A percentile compares a stretch with the other conserved stretches of the same genome.
Conservation (phyloP, 495 filamentous ascomycete genomes). For the Daldinia grandis region DNA sequence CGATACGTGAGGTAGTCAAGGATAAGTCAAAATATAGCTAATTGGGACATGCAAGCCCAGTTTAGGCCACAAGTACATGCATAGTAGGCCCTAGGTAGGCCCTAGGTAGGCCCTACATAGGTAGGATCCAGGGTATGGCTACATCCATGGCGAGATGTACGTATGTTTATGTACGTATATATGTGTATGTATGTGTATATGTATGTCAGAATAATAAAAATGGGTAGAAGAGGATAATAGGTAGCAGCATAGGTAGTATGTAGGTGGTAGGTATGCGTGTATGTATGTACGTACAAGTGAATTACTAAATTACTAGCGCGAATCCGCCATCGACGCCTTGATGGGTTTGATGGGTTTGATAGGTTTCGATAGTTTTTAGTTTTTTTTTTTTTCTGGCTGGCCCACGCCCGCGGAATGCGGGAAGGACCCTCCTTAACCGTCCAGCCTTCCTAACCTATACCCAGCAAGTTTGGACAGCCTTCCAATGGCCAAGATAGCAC, state of each 20-base stretch:
- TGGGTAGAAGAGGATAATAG: constrained; percentile 31
- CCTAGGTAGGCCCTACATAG: not conserved
- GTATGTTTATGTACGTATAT: constrained; percentile 20
- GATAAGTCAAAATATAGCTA: not conserved
- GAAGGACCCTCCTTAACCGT: constrained; percentile 42
- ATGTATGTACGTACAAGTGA: constrained; percentile 10
- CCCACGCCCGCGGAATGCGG: constrained; percentile 43
- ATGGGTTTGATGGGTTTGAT: not conserved
- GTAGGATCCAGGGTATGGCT: not conserved
- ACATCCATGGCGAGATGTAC: constrained; percentile 6
- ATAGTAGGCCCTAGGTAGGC: not conserved
- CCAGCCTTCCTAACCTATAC: constrained; percentile 9
- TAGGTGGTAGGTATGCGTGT: too few relatives aligned
- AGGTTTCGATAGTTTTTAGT: not conserved
- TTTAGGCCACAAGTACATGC: not conserved
- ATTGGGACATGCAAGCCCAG: constrained; percentile 14
- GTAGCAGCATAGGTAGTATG: constrained; percentile 39
- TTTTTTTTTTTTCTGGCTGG: constrained; percentile 25
- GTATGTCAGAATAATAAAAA: constrained; percentile 11
- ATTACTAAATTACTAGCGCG: constrained; percentile 23
- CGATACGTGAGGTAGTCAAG: constrained; percentile 1
- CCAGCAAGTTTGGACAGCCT: not conserved
- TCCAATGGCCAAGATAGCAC: constrained; percentile 9
- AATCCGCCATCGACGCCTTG: constrained; percentile 27
- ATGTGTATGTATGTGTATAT: constrained; percentile 5